Evolutionary conservation across 2,329 filamentous ascomycete genomes (phyloP).

Genomic region (Cercospora zeina): DNA sequence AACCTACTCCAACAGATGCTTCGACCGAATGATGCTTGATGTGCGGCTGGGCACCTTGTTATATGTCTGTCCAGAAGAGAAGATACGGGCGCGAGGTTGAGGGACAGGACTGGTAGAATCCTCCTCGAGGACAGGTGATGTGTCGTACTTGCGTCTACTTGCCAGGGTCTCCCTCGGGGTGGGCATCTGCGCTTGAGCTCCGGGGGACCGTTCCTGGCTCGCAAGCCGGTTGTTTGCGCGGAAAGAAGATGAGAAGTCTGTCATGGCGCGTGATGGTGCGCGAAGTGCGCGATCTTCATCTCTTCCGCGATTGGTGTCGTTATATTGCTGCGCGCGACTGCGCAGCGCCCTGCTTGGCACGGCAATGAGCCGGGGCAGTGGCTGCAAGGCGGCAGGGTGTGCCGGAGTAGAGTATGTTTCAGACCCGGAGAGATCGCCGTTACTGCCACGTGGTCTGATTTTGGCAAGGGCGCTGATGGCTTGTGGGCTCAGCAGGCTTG

Average conservation of each 20-base stretch:
- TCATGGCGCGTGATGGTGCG: constrained; percentile 52
- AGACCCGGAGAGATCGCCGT: constrained; percentile 33
- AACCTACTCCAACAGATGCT: constrained; percentile 26
- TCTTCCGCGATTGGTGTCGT: constrained; percentile 36
- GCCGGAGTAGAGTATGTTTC: constrained; percentile 36
- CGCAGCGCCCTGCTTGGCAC: constrained; percentile 44
- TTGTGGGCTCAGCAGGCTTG: constrained; percentile 38
- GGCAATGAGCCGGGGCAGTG: constrained; percentile 38
- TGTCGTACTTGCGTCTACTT: constrained; percentile 21
- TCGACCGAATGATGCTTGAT: constrained; percentile 12
- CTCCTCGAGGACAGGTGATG: constrained; percentile 22
- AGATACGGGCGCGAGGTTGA: constrained; percentile 1
- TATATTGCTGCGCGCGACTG: constrained; percentile 34
- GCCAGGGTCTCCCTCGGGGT: constrained; percentile 23
- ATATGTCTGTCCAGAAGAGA: constrained; percentile 13
- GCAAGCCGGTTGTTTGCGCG: constrained; percentile 30
- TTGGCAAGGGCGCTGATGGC: constrained; percentile 20
- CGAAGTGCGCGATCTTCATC: constrained; percentile 46
- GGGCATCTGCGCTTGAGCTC: constrained; percentile 19
- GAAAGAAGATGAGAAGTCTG: constrained; percentile 40
- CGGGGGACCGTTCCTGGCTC: constrained; percentile 23
- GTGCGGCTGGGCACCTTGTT: constrained; percentile 16
- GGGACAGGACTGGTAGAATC: constrained; percentile 9
- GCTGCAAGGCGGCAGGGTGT: constrained; percentile 29
- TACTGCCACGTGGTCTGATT: constrained; percentile 39